These are phyloP conservation scores for Barnettozyma sucrosica DNA, from an alignment of 805 yeast genomes.

Conservation along the genomic window DNA sequence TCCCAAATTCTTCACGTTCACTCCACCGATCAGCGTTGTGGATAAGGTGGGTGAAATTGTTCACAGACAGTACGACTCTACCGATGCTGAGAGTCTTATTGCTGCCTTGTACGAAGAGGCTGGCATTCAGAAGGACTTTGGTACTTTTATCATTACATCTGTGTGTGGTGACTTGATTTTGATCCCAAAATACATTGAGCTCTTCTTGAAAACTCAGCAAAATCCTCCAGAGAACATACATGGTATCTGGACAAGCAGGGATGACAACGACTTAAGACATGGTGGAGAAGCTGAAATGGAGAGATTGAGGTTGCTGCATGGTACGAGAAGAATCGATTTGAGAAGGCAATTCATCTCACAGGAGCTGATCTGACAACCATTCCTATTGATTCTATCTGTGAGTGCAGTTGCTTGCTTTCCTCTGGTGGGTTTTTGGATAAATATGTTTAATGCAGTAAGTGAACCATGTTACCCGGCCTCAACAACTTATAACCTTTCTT, in stretches of 20 bases:
- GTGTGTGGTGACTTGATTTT: conserved; percentile 40
- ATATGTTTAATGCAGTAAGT: too few species aligned
- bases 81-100: conserved; percentile 39
- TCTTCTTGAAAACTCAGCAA: conserved; percentile 34
- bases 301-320: conserved; percentile 33
- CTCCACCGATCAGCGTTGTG: conserved; percentile 29
- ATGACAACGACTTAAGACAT: conserved; percentile 33
- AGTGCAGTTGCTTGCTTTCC: too few species aligned
- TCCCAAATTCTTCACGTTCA: conserved; percentile 31
- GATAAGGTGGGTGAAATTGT: conserved; percentile 35
- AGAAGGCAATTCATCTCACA: conserved; percentile 35
- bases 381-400: too few species aligned
- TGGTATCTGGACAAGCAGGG: conserved; percentile 43
- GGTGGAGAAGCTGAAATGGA: conserved; percentile 31
- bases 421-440: not conserved
- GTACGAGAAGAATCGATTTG: conserved; percentile 35
- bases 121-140: conserved; percentile 38
- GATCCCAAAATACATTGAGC: conserved; percentile 37
- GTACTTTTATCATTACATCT: conserved; percentile 36
- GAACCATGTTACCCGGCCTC: not conserved
- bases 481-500: too few species aligned
- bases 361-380: conserved; percentile 28
- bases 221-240: conserved; percentile 38
- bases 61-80: conserved; percentile 34
- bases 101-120: conserved; percentile 35